Evolutionary conservation across 2,329 filamentous ascomycete species (phyloP).

Genomic region (Fusarium redolens): DNA sequence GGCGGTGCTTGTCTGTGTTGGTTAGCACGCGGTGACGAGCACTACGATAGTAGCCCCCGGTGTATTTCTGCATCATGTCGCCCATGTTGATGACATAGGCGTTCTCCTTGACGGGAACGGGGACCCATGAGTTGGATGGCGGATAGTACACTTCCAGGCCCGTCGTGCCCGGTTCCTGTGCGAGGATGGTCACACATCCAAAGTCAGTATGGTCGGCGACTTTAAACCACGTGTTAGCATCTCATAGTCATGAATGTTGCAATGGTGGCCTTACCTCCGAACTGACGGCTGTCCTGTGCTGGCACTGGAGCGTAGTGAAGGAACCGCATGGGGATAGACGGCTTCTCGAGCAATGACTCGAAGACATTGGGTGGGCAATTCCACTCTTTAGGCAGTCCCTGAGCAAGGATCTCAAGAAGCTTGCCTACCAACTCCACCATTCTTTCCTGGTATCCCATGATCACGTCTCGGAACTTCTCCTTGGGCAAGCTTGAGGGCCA

Average conservation of each 20-base stretch:
- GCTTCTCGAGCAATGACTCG: too few species aligned
- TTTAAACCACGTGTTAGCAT: too few species aligned
- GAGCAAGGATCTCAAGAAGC: not conserved
- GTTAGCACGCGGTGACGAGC: not conserved
- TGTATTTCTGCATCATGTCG: constrained; percentile 51
- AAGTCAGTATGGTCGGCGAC: constrained; percentile 45
- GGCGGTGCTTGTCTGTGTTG: not conserved
- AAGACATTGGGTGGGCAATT: too few species aligned
- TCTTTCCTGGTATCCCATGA: too few species aligned
- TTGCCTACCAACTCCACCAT: not conserved
- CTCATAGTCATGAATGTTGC: too few species aligned
- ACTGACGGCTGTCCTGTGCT: not conserved
- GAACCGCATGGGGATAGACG: too few species aligned
- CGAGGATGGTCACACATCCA: constrained; percentile 45
- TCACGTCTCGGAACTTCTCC: too few species aligned
- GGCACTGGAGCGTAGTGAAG: not conserved
- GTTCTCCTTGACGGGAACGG: constrained; percentile 46
- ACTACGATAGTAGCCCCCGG: constrained; percentile 43
- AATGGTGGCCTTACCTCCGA: constrained; percentile 26
- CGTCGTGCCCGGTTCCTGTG: constrained; percentile 45
- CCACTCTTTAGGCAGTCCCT: not conserved
- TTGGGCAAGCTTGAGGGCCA: constrained; percentile 4
- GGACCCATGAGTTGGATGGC: constrained; percentile 43
- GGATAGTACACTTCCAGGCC: constrained; percentile 47
- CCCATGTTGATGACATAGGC: constrained; percentile 54